Conservation (phyloP, 2,329 filamentous ascomycete species). For the Gnomoniopsis sp. region DNA sequence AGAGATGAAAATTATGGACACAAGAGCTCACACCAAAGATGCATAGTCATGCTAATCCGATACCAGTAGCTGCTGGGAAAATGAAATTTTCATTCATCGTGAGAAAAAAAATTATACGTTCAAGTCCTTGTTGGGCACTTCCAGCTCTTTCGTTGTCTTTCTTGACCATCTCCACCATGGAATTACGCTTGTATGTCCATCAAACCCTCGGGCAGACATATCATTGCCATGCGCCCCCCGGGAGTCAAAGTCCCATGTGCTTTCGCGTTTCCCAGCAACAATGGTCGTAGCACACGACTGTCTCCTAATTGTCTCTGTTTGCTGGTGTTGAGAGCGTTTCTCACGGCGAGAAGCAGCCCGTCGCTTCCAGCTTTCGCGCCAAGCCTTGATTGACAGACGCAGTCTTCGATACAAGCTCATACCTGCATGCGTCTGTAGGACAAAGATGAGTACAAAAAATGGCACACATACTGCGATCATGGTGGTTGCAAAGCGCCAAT, state of each 20-base stretch:
- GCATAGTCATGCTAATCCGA: too few relatives aligned
- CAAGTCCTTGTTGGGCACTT: too few relatives aligned
- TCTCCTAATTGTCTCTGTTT: constrained; percentile 19
- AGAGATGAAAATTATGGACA: too few relatives aligned
- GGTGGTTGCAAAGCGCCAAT: constrained; percentile 48
- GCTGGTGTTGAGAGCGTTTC: constrained; percentile 17
- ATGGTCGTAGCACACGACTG: constrained; percentile 3
- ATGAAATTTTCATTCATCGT: too few relatives aligned
- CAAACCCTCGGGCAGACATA: not conserved
- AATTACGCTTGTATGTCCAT: not conserved
- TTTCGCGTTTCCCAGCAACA: not conserved
- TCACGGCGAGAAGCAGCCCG: constrained; percentile 9
- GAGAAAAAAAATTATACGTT: too few relatives aligned
- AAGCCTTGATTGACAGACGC: constrained; percentile 13
- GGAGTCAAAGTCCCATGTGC: not conserved
- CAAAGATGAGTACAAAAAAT: constrained; percentile 44
- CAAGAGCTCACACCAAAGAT: too few relatives aligned
- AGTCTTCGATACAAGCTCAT: constrained; percentile 20
- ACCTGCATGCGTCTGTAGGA: constrained; percentile 41
- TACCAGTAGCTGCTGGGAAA: too few relatives aligned
- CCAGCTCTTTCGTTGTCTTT: too few relatives aligned
- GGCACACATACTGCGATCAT: constrained; percentile 59
- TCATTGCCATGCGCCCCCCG: not conserved
- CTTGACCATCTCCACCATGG: too few relatives aligned
- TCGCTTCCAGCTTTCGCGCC: constrained; percentile 4